A percentile compares a stretch with the other conserved stretches of the same genome.
Conservation (phyloP, 768 basidiomycete genomes). For the Podaxis sp. region DNA sequence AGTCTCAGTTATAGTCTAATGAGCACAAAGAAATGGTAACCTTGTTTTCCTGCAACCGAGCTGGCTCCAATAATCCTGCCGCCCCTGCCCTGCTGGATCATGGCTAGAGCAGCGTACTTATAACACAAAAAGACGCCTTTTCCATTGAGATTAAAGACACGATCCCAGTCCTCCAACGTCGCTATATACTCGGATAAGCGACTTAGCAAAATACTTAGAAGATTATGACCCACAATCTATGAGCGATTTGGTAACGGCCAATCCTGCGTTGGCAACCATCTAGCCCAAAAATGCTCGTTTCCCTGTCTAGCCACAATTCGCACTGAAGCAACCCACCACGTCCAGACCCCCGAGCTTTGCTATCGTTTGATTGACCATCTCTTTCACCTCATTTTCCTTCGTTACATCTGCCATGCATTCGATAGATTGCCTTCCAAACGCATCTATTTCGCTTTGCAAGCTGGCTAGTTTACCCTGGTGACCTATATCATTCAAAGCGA, state of each 20-base stretch:
- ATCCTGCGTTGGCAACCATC: conserved; percentile 16
- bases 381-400: conserved; percentile 20
- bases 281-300: neutral
- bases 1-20: neutral
- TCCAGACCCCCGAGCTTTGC: conserved; percentile 20
- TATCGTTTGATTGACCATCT: conserved; percentile 18
- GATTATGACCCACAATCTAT: neutral
- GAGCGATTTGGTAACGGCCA: neutral
- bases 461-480: conserved; percentile 27
- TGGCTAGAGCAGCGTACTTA: conserved; percentile 60
- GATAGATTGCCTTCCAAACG: conserved; percentile 14
- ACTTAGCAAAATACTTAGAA: neutral
- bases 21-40: conserved; percentile 8
- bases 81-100: conserved; percentile 55
- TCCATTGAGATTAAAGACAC: conserved; percentile 47
- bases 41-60: conserved; percentile 30
- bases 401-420: conserved; percentile 19
- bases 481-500: conserved; percentile 45
- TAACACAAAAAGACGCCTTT: conserved; percentile 63
- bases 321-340: conserved; percentile 17
- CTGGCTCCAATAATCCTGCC: conserved; percentile 55
- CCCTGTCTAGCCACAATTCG: neutral
- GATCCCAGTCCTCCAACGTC: conserved; percentile 38
- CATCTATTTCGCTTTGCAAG: conserved; percentile 16
- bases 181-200: conserved; percentile 22